Evolutionary conservation across 345 rosid genomes (phyloP), one percentile per base, ranked within the genome.

Genomic region (Aquilaria sinensis): DNA sequence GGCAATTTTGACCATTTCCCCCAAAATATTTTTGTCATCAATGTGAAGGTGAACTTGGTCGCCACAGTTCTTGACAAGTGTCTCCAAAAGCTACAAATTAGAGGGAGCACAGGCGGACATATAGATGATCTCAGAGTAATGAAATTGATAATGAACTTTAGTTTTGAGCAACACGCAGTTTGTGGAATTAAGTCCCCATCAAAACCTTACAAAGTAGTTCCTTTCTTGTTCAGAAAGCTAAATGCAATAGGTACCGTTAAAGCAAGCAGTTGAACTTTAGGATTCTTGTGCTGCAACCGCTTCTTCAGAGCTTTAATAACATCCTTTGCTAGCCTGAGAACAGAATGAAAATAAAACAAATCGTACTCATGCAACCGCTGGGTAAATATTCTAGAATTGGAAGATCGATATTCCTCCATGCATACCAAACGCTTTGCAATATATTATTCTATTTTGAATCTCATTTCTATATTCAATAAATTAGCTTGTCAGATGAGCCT

Each of bases 51-150:
- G 97, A 63, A 88, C 77, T 64, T 65, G 75, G 61, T 88, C 97
- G 63, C 96, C 88, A 33, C 97, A 91, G 75, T 91, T 91, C 80
- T 88, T 88, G 53, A 91, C 90, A 84, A 88, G 73, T 0, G 96
- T 83, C 77, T 91, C 96, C 77, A 91, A 75, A 62, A 91, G 96
- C 94, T 91, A 57, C 60, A 73, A 31, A 67, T 37, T 37, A 9
- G 8, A 37, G 43, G 43, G 5, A 37, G 43, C 43, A 2, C 43
- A 37, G 1, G 8, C 43, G 8, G 5, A 37, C 2, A 37, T 9
- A 37, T 37, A 5, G 8, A 37, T 37, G 7, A 37, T 37, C 5
- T 37, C 5, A 37, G 43, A 37, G 43, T 37, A 5, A 23, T 23
- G 23, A 23, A 37, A 37, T 37, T 37, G 7, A 37, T 37, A 9